Conservation (phyloP, 2,329 filamentous ascomycete genomes). For the Leptosphaerulina australis region DNA sequence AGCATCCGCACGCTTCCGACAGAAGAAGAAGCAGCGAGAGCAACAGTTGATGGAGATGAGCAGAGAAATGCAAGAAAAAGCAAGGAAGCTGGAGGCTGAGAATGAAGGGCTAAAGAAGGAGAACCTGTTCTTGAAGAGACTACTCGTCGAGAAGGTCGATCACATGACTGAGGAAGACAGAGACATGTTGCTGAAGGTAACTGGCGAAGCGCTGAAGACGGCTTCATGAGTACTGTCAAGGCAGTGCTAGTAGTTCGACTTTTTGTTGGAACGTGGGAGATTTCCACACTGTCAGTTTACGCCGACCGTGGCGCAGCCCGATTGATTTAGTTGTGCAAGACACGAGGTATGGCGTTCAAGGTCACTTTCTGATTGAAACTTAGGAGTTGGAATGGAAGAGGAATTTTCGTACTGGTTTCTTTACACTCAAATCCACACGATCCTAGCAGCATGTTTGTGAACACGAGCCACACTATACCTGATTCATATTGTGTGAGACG, state of each 20-base stretch:
- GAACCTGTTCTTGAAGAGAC: slow-evolving; percentile 50
- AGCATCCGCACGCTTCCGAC: slow-evolving; percentile 83
- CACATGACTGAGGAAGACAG: slow-evolving; percentile 48
- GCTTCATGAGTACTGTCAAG: background rate
- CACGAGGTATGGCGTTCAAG: slow-evolving; percentile 13
- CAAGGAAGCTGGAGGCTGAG: slow-evolving; percentile 68
- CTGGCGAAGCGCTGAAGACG: slow-evolving; percentile 27
- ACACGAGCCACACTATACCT: background rate
- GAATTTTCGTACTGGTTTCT: background rate
- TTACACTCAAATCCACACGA: slow-evolving; percentile 6
- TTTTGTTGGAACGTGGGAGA: no score
- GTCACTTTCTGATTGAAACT: background rate
- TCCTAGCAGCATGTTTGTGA: background rate
- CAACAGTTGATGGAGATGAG: slow-evolving; percentile 65
- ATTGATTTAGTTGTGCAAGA: background rate
- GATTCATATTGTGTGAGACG: background rate
- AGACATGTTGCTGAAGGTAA: slow-evolving; percentile 35
- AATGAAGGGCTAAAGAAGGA: slow-evolving; percentile 47
- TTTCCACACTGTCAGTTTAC: background rate
- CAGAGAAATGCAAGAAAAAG: slow-evolving; percentile 80
- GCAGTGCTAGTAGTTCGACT: no score
- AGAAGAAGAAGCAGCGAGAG: slow-evolving; percentile 96
- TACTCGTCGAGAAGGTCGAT: slow-evolving; percentile 47
- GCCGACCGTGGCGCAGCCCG: background rate
- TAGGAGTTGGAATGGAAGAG: background rate